A percentile compares a stretch with the other conserved stretches of the same genome.
These are phyloP conservation scores for Narthecium ossifragum DNA, from an alignment of 106 monocot genomes.

Conservation along the genomic window DNA sequence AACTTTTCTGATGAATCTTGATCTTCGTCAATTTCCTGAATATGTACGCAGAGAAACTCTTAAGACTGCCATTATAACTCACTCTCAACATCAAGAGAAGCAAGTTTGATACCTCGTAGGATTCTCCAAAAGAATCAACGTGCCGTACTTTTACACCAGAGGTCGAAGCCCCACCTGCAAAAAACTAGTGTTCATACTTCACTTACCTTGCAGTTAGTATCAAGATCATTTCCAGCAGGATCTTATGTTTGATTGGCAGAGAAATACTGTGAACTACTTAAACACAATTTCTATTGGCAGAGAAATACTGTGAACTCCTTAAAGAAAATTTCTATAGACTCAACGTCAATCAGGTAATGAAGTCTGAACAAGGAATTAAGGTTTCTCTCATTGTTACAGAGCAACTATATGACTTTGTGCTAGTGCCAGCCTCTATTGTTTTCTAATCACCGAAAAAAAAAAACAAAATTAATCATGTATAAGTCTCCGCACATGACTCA, in stretches of 20 bases:
- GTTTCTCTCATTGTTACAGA: too few species aligned
- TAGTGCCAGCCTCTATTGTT: too few species aligned
- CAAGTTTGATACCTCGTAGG: not conserved
- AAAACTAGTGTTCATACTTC: not conserved
- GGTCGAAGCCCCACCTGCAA: not conserved
- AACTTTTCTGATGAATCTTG: not conserved
- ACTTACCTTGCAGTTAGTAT: not conserved
- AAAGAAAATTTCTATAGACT: not conserved
- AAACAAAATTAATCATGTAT: too few species aligned
- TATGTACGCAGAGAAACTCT: too few species aligned
- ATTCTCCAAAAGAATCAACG: constrained; percentile 1
- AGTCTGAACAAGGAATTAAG: too few species aligned
- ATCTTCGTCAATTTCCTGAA: not conserved
- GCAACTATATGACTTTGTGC: too few species aligned
- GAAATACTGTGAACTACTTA: not conserved
- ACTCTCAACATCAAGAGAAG: too few species aligned
- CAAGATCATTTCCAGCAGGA: not conserved
- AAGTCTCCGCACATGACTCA: too few species aligned
- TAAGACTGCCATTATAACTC: too few species aligned
- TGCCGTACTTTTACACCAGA: not conserved
- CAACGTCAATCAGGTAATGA: too few species aligned
- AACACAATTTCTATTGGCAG: not conserved
- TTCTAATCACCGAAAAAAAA: too few species aligned
- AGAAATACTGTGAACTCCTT: not conserved
- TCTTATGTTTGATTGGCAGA: not conserved